phyloP scores from a whole-genome alignment of 2,329 filamentous ascomycete genomes.

The Raffaelea deltoideospora region DNA sequence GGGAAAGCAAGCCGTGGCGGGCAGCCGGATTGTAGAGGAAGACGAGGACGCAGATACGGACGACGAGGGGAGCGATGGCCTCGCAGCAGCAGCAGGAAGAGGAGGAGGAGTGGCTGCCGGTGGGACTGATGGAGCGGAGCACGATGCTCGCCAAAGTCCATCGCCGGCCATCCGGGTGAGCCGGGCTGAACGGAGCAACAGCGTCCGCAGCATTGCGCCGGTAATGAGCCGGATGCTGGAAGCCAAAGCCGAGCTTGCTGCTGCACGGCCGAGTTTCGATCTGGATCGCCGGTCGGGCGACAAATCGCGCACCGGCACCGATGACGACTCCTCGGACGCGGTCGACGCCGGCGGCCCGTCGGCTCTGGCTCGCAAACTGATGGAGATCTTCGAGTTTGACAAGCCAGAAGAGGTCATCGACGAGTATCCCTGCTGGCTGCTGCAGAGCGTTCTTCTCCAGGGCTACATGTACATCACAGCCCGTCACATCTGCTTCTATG shows the following conservation, averaged over 20 bases:
- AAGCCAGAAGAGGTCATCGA: conserved; percentile 71
- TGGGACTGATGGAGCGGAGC: too few relatives aligned
- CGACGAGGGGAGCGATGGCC: conserved; percentile 3
- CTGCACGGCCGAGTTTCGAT: conserved; percentile 40
- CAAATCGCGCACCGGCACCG: conserved; percentile 11
- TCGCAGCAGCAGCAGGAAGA: background rate
- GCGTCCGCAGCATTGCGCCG: conserved; percentile 37
- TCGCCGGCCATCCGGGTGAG: conserved; percentile 15
- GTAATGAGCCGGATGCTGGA: conserved; percentile 68
- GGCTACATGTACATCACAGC: conserved; percentile 93
- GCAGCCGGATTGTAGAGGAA: conserved; percentile 14
- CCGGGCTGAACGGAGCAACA: conserved; percentile 18
- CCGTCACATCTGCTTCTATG: conserved; percentile 91
- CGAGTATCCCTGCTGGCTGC: conserved; percentile 86
- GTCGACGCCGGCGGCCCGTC: conserved; percentile 29
- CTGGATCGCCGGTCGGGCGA: conserved; percentile 30
- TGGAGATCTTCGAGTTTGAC: conserved; percentile 76
- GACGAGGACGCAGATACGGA: conserved; percentile 15
- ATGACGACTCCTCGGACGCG: conserved; percentile 10
- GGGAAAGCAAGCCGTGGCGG: background rate
- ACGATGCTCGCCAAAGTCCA: too few relatives aligned
- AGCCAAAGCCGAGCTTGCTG: conserved; percentile 48
- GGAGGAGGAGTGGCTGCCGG: background rate
- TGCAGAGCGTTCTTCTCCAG: conserved; percentile 82
- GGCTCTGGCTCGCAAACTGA: conserved; percentile 54